phyloP scores from a whole-genome alignment of 805 yeast genomes.

The Teunomyces kruisii region DNA sequence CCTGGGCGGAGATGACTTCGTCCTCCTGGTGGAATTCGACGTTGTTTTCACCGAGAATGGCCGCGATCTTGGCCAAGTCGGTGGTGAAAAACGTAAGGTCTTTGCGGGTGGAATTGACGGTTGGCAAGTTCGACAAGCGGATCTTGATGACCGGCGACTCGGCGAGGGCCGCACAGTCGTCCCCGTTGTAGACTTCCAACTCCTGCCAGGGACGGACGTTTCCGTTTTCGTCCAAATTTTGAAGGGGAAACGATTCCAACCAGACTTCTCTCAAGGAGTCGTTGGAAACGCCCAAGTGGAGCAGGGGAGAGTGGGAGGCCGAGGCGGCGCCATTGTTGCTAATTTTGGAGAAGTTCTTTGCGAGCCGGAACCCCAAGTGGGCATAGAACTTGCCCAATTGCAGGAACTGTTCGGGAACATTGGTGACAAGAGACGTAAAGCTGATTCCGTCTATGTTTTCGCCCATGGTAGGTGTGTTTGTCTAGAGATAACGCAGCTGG shows the following conservation, averaged over 20 bases:
- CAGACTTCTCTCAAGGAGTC: conserved; percentile 71
- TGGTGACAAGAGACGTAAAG: conserved; percentile 62
- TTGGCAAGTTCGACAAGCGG: conserved; percentile 25
- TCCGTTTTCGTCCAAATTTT: conserved; percentile 32
- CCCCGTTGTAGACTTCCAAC: conserved; percentile 37
- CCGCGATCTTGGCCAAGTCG: conserved; percentile 21
- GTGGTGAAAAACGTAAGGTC: conserved; percentile 34
- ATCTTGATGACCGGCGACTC: conserved; percentile 35
- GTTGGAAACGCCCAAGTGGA: conserved; percentile 54
- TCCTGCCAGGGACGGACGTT: conserved; percentile 43
- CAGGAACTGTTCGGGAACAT: conserved; percentile 45
- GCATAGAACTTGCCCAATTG: conserved; percentile 56
- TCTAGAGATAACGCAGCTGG: neutral
- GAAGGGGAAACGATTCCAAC: conserved; percentile 67
- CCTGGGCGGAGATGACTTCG: conserved; percentile 11
- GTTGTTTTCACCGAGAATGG: conserved; percentile 15
- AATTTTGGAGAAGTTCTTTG: conserved; percentile 60
- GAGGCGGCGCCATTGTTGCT: conserved; percentile 31
- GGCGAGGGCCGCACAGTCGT: conserved; percentile 26
- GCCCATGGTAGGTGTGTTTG: neutral
- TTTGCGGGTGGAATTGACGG: conserved; percentile 10
- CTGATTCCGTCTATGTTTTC: conserved; percentile 11
- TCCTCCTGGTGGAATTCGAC: conserved; percentile 2
- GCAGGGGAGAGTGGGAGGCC: conserved; percentile 25
- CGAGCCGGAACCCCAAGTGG: conserved; percentile 57